Evolutionary conservation across 768 basidiomycete species (phyloP), one percentile per base, ranked within the genome.

Genomic region (Cystobasidium tubakii): DNA sequence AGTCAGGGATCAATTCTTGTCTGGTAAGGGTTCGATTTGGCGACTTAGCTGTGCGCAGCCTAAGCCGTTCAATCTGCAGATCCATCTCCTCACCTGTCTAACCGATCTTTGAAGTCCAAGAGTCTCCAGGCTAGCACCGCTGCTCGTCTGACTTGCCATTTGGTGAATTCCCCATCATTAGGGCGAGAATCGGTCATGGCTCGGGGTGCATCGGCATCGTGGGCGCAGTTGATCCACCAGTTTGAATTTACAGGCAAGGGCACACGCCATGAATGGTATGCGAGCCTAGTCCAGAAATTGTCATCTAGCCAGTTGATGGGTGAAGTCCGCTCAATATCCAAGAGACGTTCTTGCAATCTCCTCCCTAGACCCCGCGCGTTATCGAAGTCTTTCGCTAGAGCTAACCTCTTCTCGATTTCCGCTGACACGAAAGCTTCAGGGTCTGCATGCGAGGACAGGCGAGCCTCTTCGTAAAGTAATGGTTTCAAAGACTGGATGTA

Each of bases 231-330:
- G 27, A 96, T 83, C 94, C 94, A 97, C 93, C 93, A 97, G 79
- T 96, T 97, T 1, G 92, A 94, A 80, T 97, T 89, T 76, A 98
- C 82, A 70, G 90, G 84, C 13, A 98, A 83, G 0, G 94, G 92
- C 0, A 86, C 86, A 36, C 94, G 86, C 88, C 88, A 91, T 81
- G 90, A 89, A 62, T 90, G 87, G 81, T 98, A 98, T 0, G 91
- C 87, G 77, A 89, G 89, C 77, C 89, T 87, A 73, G 87, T 82
- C 95, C 94, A 97, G 77, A 95, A 88, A 71, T 90, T 92, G 80
- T 97, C 93, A 76, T 94, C 87, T 13, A 98, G 85, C 94, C 94
- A 98, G 80, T 95, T 96, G 80, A 88, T 84, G 0, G 92, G 91
- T 7, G 92, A 93, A 0, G 84, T 82, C 76, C 84, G 87, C 82